These are phyloP conservation scores for Picea sitchensis DNA, from an alignment of 75 land plant species.

Conservation along the genomic window DNA sequence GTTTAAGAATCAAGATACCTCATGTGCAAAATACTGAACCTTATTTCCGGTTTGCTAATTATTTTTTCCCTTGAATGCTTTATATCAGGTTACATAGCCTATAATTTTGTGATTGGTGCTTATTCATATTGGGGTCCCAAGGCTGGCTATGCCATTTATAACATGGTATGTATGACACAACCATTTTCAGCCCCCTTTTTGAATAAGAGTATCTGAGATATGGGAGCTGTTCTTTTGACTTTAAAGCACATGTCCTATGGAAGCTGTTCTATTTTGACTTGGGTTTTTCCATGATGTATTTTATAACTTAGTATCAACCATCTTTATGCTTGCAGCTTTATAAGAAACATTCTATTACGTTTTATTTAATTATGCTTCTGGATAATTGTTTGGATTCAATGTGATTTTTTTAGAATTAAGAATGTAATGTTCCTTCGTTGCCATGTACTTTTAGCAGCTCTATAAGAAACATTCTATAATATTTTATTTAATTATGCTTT, in stretches of 20 bases:
- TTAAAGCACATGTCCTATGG: no score
- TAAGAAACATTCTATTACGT: not conserved
- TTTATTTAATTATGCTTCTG: not conserved
- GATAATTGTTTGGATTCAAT: not conserved
- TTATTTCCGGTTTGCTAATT: not conserved
- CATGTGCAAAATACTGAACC: not conserved
- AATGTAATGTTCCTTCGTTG: not conserved
- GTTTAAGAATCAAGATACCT: not conserved
- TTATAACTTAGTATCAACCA: no score
- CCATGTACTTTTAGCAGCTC: not conserved
- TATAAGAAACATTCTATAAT: not conserved
- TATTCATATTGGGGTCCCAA: constrained; percentile 99
- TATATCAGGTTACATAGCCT: constrained; percentile 81
- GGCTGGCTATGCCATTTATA: constrained; percentile 82
- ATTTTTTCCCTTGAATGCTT: not conserved
- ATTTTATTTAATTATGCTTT: not conserved
- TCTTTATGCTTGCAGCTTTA: not conserved
- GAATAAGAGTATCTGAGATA: no score
- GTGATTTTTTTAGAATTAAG: not conserved
- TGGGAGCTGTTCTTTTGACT: no score
- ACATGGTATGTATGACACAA: constrained; percentile 53
- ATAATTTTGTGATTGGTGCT: constrained; percentile 93
- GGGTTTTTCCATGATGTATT: no score
- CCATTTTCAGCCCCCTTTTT: not conserved
- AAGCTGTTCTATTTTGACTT: no score